Evolutionary conservation across 371 early-diverging fungal species (phyloP).

Genomic region (Apophysomyces variabilis): DNA sequence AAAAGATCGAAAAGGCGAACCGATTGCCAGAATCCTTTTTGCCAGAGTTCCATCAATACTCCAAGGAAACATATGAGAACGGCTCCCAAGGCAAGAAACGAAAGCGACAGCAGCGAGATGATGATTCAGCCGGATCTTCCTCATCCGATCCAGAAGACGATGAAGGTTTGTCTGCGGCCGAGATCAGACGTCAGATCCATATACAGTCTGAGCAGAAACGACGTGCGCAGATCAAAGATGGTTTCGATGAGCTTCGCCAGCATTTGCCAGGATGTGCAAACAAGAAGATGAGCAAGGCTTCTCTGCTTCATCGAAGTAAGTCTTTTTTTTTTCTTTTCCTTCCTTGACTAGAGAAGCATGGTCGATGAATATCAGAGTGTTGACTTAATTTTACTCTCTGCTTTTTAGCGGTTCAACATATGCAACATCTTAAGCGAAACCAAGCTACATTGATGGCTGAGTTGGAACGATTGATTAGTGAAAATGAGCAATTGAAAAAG

Average conservation of each 20-base stretch:
- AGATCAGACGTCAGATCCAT: constrained; percentile 56
- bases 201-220: constrained; percentile 60
- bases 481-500: constrained; percentile 57
- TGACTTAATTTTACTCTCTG: constrained; percentile 6
- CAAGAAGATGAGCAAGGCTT: constrained; percentile 64
- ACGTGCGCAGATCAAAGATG: constrained; percentile 58
- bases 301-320: constrained; percentile 58
- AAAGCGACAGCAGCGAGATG: constrained; percentile 27
- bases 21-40: constrained; percentile 53
- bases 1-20: constrained; percentile 50
- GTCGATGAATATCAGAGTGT: not conserved
- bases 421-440: constrained; percentile 53
- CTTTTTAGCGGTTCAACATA: constrained; percentile 49
- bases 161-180: constrained; percentile 36
- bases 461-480: constrained; percentile 51
- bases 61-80: constrained; percentile 54
- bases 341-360: not conserved
- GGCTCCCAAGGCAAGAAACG: constrained; percentile 49
- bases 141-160: constrained; percentile 29
- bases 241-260: constrained; percentile 57
- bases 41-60: constrained; percentile 53
- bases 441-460: constrained; percentile 49
- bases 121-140: not conserved
- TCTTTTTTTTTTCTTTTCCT: not conserved
- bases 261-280: constrained; percentile 56